Conservation (phyloP, 2,329 filamentous ascomycete genomes). For the Aspergillus tubingensis region DNA sequence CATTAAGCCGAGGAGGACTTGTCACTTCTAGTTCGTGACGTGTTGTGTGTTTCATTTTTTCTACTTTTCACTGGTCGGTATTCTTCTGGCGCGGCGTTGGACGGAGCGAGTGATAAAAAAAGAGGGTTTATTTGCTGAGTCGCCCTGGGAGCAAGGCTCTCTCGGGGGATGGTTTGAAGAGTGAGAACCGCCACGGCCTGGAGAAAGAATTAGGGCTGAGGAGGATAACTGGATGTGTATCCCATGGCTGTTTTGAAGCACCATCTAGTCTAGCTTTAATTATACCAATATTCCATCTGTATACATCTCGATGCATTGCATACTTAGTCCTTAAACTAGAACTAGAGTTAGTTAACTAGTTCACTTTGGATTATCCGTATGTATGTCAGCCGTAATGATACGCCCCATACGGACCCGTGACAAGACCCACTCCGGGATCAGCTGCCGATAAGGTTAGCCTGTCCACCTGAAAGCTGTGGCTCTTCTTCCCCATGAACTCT, state of each 20-base stretch:
- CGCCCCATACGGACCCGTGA: not conserved
- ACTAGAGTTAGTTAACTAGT: no score
- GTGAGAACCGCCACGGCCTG: not conserved
- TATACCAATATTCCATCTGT: not conserved
- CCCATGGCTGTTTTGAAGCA: not conserved
- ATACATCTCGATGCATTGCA: not conserved
- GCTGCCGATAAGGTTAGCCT: constrained; percentile 7
- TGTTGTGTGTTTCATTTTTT: not conserved
- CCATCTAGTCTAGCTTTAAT: not conserved
- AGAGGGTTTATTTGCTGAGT: constrained; percentile 13
- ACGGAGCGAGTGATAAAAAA: constrained; percentile 8
- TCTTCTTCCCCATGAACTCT: not conserved
- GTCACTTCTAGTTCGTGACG: constrained; percentile 11
- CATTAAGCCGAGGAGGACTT: constrained; percentile 15
- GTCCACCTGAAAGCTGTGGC: not conserved
- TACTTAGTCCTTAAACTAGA: no score
- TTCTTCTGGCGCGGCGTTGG: constrained; percentile 21
- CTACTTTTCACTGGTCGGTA: constrained; percentile 6
- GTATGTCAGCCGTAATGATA: not conserved
- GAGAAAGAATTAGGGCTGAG: not conserved
- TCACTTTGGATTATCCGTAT: no score
- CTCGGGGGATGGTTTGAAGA: not conserved
- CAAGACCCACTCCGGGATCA: constrained; percentile 4
- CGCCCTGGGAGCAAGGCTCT: not conserved
- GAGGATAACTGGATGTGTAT: not conserved